Evolutionary conservation across 805 yeast genomes (phyloP).

Genomic region (Kluyveromyces starmeri): DNA sequence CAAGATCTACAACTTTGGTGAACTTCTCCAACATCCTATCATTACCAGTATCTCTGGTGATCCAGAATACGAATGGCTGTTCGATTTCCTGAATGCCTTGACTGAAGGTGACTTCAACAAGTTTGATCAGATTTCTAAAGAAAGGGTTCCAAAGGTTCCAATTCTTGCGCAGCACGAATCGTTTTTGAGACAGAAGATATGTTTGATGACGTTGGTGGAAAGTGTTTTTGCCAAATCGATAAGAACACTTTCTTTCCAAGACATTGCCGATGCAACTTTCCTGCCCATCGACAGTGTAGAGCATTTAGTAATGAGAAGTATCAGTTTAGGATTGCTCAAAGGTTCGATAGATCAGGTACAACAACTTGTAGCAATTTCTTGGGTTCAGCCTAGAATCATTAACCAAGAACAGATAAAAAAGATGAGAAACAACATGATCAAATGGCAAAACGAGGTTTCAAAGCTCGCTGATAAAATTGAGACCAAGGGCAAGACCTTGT

Average conservation of each 20-base stretch:
- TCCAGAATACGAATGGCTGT: conserved; percentile 57
- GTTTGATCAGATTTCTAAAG: conserved; percentile 44
- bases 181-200: conserved; percentile 80
- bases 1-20: conserved; percentile 91
- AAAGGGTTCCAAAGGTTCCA: conserved; percentile 40
- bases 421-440: conserved; percentile 63
- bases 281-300: conserved; percentile 64
- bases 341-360: conserved; percentile 90
- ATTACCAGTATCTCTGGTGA: conserved; percentile 41
- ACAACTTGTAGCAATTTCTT: conserved; percentile 67
- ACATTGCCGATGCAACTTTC: conserved; percentile 65
- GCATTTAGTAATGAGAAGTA: conserved; percentile 82
- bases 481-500: conserved; percentile 51
- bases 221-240: conserved; percentile 72
- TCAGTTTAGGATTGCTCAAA: conserved; percentile 70
- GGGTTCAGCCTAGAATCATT: conserved; percentile 96
- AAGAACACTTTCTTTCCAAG: conserved; percentile 63
- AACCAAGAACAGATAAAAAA: conserved; percentile 67
- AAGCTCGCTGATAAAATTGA: conserved; percentile 55
- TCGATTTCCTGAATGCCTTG: conserved; percentile 57
- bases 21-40: conserved; percentile 82
- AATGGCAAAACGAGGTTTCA: conserved; percentile 73
- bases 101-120: conserved; percentile 67
- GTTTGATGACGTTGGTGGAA: conserved; percentile 86
- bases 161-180: conserved; percentile 47